Evolutionary conservation across 2,329 filamentous ascomycete species (phyloP), one percentile per base, ranked within the genome.

Genomic region (Claviceps sp.): DNA sequence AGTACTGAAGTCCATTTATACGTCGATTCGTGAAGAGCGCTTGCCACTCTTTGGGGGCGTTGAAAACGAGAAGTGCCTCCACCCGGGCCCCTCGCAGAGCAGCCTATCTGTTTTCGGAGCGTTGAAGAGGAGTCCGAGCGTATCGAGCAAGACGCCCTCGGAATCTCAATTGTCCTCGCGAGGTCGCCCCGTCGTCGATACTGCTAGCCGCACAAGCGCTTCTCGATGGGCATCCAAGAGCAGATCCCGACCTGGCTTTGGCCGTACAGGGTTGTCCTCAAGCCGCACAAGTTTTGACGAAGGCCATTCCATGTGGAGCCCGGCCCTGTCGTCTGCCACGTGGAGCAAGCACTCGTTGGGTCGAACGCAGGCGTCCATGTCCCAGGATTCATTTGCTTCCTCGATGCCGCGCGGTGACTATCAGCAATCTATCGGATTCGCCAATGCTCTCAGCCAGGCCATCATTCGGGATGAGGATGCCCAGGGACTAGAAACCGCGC

Each of bases 381-480:
- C 90, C 4, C 86, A 96, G 61, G 89, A 95, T 64, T 95, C 90
- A 1, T 83, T 97, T 59, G 85, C 83, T 19, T 89, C 87, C 1
- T 78, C 82, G 38, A 84, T 84, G 65, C 82, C 81, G 5, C 79
- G 83, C 47, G 82, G 81, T 43, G 89, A 95, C 61, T 96, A 91
- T 66, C 89, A 96, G 68, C 90, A 95, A 68, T 94, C 89, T 0
- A 95, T 98, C 63, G 93, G 93, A 0, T 98, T 98, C 63, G 93
- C 93, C 51, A 97, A 95, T 65, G 93, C 93, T 4, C 76, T 98
- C 11, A 95, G 89, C 60, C 91, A 97, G 65, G 91, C 91, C 39
- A 98, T 97, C 57, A 95, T 95, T 58, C 86, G 93, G 4, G 91
- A 96, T 61, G 89, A 94, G 61, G 77, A 78, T 46, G 77, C 79